A percentile compares a stretch with the other conserved stretches of the same genome.
These are phyloP conservation scores for Acaromyces ingoldii DNA, from an alignment of 1,284 basidiomycete species.

Conservation along the genomic window DNA sequence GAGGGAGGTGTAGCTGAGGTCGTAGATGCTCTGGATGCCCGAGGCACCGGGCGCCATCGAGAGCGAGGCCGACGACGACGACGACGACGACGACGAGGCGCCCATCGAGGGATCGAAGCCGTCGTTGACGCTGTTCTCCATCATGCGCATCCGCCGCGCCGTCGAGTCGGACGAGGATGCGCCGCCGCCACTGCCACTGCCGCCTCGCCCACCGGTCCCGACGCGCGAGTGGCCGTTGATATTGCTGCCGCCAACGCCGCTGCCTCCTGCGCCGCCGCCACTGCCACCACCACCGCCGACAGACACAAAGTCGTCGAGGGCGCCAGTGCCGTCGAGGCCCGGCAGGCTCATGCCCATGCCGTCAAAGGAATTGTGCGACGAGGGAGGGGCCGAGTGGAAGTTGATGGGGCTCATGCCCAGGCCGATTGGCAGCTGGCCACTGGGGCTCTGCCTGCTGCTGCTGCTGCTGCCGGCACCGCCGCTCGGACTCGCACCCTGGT, in stretches of 20 bases:
- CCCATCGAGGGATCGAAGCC: not conserved
- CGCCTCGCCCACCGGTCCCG: too few species aligned
- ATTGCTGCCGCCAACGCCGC: not conserved
- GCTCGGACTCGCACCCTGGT: not conserved
- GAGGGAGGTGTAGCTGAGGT: not conserved
- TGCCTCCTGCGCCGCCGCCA: not conserved
- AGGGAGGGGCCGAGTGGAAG: not conserved
- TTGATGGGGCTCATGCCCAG: slow-evolving; percentile 9
- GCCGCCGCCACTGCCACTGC: too few species aligned
- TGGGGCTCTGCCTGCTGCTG: not conserved
- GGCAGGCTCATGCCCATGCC: slow-evolving; percentile 14
- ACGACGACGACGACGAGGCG: not conserved
- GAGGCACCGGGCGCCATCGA: too few species aligned
- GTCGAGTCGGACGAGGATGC: not conserved
- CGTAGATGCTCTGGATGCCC: not conserved
- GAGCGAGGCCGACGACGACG: too few species aligned
- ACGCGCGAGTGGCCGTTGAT: too few species aligned
- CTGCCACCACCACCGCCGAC: not conserved
- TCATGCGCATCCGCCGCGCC: not conserved
- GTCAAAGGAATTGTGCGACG: slow-evolving; percentile 14
- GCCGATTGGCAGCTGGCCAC: not conserved
- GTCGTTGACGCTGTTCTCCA: not conserved
- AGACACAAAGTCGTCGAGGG: not conserved
- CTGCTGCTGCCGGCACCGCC: not conserved
- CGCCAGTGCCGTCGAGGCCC: not conserved